Percentiles rank a stretch among this genome's conserved stretches.
These are phyloP conservation scores for Hyphodiscus hymeniophilus DNA, from an alignment of 495 filamentous ascomycete genomes.

Conservation along the genomic window DNA sequence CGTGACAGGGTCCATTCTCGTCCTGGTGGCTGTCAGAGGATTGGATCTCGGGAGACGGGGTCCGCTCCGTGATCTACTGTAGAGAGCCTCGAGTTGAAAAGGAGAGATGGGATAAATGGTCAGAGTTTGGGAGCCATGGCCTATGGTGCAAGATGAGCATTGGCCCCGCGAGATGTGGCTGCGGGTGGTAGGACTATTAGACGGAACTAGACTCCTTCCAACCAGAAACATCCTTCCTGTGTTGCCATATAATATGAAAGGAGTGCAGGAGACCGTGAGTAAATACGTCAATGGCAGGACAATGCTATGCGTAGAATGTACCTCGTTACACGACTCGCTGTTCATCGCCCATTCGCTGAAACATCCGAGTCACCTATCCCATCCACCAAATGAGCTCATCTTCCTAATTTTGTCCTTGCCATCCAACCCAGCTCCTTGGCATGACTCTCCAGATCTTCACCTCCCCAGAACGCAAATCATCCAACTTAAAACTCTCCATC, in stretches of 20 bases:
- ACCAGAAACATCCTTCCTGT: too few species aligned
- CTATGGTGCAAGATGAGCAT: too few species aligned
- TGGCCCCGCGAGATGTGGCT: too few species aligned
- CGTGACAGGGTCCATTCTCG: too few species aligned
- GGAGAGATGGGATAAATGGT: too few species aligned
- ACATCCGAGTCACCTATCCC: background rate
- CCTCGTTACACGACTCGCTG: background rate
- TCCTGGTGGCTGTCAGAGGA: too few species aligned
- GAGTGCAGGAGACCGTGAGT: background rate
- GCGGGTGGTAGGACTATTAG: too few species aligned
- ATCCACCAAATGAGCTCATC: background rate
- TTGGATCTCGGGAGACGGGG: slow-evolving; percentile 1
- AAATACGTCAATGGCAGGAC: background rate
- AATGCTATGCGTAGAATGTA: background rate
- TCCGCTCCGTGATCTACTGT: too few species aligned
- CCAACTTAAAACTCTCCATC: slow-evolving; percentile 86
- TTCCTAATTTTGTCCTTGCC: slow-evolving; percentile 44
- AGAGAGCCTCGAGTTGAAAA: too few species aligned
- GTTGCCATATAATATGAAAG: too few species aligned
- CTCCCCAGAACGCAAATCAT: slow-evolving; percentile 86
- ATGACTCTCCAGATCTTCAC: slow-evolving; percentile 97
- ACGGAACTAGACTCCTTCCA: too few species aligned
- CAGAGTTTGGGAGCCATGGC: too few species aligned
- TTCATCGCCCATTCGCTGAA: background rate
- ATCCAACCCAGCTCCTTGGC: slow-evolving; percentile 85